phyloP scores from a whole-genome alignment of 257 asterid genomes.

The Solanum clarkiae region DNA sequence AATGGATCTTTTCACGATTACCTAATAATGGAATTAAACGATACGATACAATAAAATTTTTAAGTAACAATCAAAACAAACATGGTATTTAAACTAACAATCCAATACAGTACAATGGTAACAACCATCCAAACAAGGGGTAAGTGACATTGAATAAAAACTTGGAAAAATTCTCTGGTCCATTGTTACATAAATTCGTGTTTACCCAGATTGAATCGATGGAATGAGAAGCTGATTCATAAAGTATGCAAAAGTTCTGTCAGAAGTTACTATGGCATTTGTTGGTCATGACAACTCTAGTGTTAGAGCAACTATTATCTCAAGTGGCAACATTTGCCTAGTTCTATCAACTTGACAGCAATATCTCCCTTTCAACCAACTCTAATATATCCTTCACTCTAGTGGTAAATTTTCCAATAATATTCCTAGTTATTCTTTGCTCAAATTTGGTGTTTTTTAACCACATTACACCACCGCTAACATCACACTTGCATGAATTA shows the following conservation, averaged over 20 bases:
- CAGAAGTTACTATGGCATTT: background rate
- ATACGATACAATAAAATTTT: too few relatives aligned
- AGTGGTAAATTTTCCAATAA: constrained; percentile 35
- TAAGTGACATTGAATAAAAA: background rate
- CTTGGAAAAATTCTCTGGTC: background rate
- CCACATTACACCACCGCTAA: constrained; percentile 66
- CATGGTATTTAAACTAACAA: too few relatives aligned
- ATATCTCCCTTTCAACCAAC: constrained; percentile 43
- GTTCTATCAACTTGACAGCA: constrained; percentile 20
- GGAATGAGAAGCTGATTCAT: background rate
- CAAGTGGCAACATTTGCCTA: background rate
- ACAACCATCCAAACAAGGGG: too few relatives aligned
- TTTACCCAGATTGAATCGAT: background rate
- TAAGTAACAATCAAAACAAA: too few relatives aligned
- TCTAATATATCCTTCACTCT: constrained; percentile 46
- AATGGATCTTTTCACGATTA: too few relatives aligned
- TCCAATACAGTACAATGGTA: too few relatives aligned
- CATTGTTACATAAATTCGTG: background rate
- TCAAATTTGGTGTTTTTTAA: constrained; percentile 49
- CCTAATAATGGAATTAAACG: too few relatives aligned
- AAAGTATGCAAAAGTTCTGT: background rate
- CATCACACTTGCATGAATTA: constrained; percentile 46
- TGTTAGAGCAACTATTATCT: background rate
- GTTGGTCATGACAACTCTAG: background rate
- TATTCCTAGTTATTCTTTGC: constrained; percentile 51